Percentiles rank a stretch among this genome's conserved stretches.
Evolutionary conservation across 2,329 filamentous ascomycete genomes (phyloP).

Genomic region (Xylariaceae sp.): DNA sequence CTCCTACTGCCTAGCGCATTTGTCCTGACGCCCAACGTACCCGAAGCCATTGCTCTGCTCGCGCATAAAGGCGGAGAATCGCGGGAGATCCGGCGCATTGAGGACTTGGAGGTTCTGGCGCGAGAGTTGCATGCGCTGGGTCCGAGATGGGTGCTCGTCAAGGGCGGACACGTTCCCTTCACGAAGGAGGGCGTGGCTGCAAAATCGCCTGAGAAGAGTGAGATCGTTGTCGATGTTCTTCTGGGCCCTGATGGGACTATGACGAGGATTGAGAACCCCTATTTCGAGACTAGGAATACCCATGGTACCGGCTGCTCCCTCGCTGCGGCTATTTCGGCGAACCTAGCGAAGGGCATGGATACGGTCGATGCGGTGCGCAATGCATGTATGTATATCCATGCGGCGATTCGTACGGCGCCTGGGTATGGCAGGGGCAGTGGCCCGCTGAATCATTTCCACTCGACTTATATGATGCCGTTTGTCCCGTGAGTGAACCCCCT

Average conservation of each 20-base stretch:
- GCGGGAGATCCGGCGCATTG: conserved; percentile 46
- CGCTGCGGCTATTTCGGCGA: conserved; percentile 77
- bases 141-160: conserved; percentile 75
- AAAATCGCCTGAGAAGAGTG: conserved; percentile 50
- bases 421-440: conserved; percentile 62
- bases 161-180: conserved; percentile 86
- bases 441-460: conserved; percentile 76
- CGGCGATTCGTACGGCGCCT: conserved; percentile 60
- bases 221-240: conserved; percentile 72
- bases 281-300: conserved; percentile 70
- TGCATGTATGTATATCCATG: conserved; percentile 68
- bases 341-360: conserved; percentile 55
- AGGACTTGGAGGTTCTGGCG: conserved; percentile 65
- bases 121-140: conserved; percentile 62
- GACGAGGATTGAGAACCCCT: conserved; percentile 63
- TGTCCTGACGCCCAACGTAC: conserved; percentile 21
- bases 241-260: conserved; percentile 51
- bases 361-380: conserved; percentile 57
- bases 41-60: conserved; percentile 19
- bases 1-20: conserved; percentile 61
- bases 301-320: conserved; percentile 94
- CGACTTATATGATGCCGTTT: conserved; percentile 62
- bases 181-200: conserved; percentile 57
- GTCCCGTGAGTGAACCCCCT: conserved; percentile 44
- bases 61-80: conserved; percentile 36